Conservation (phyloP, 106 monocot genomes). For the Apostasia ramifera region DNA sequence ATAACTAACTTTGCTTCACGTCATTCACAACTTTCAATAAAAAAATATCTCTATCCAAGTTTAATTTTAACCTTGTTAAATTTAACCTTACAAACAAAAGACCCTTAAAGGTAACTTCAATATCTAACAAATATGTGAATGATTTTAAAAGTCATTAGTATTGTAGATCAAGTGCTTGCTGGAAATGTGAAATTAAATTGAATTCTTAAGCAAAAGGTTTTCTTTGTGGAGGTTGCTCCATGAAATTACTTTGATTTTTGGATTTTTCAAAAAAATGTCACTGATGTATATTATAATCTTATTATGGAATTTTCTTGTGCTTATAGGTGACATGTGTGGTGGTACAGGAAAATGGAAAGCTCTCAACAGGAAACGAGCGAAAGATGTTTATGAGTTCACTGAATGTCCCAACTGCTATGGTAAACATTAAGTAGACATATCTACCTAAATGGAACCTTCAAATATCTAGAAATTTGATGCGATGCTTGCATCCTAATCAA, state of each 20-base stretch:
- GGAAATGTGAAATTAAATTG: not conserved
- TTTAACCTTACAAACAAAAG: too few relatives aligned
- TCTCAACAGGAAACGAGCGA: constrained; percentile 90
- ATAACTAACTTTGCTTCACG: too few relatives aligned
- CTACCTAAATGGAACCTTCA: too few relatives aligned
- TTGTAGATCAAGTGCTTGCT: not conserved
- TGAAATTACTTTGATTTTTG: not conserved
- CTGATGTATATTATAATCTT: not conserved
- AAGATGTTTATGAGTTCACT: constrained; percentile 96
- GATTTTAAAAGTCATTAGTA: too few relatives aligned
- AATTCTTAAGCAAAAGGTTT: not conserved
- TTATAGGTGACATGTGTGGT: constrained; percentile 94
- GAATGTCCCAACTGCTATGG: constrained; percentile 97
- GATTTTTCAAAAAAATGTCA: not conserved
- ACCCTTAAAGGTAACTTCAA: too few relatives aligned
- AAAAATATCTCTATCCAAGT: too few relatives aligned
- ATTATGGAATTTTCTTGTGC: not conserved
- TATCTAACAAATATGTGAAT: too few relatives aligned
- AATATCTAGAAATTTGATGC: too few relatives aligned
- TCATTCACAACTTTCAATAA: too few relatives aligned
- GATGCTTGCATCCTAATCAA: too few relatives aligned
- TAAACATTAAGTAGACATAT: constrained; percentile 13
- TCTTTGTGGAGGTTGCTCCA: too few relatives aligned
- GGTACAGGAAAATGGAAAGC: constrained; percentile 99
- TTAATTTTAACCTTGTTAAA: too few relatives aligned